phyloP scores from a whole-genome alignment of 2,329 filamentous ascomycete species.

The Microdochium paspali region DNA sequence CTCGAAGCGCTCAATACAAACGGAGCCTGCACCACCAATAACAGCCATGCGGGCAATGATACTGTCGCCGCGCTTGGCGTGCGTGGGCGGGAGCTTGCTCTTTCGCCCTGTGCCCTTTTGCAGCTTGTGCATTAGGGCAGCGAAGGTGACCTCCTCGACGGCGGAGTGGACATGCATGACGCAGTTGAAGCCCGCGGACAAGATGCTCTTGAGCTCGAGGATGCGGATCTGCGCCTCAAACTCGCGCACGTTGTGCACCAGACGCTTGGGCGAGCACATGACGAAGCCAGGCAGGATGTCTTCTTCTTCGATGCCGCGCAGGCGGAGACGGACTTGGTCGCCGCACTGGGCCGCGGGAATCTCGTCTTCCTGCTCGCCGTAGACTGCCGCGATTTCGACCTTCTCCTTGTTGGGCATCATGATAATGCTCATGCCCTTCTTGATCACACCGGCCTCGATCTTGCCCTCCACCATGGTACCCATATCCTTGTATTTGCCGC shows the following conservation, averaged over 20 bases:
- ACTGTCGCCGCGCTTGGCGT: slow-evolving; percentile 70
- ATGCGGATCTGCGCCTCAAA: slow-evolving; percentile 98
- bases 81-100: slow-evolving; percentile 87
- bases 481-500: slow-evolving; percentile 93
- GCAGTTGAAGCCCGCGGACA: slow-evolving; percentile 93
- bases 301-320: slow-evolving; percentile 95
- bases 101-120: slow-evolving; percentile 91
- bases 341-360: slow-evolving; percentile 73
- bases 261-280: slow-evolving; percentile 85
- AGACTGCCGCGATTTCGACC: slow-evolving; percentile 74
- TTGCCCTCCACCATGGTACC: slow-evolving; percentile 97
- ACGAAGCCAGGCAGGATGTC: slow-evolving; percentile 94
- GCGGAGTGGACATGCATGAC: slow-evolving; percentile 95
- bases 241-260: slow-evolving; percentile 78
- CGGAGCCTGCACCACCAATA: slow-evolving; percentile 72
- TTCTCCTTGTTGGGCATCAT: slow-evolving; percentile 94
- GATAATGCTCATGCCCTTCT: slow-evolving; percentile 75
- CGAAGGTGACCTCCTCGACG: slow-evolving; percentile 94
- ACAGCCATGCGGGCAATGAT: slow-evolving; percentile 91
- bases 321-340: slow-evolving; percentile 85
- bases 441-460: slow-evolving; percentile 87
- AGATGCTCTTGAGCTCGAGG: slow-evolving; percentile 86
- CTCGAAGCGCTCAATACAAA: slow-evolving; percentile 91
- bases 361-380: slow-evolving; percentile 95
- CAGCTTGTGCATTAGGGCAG: slow-evolving; percentile 79